A percentile compares a stretch with the other conserved stretches of the same genome.
Conservation (phyloP, 306 rosid genomes). For the Comarum palustre region DNA sequence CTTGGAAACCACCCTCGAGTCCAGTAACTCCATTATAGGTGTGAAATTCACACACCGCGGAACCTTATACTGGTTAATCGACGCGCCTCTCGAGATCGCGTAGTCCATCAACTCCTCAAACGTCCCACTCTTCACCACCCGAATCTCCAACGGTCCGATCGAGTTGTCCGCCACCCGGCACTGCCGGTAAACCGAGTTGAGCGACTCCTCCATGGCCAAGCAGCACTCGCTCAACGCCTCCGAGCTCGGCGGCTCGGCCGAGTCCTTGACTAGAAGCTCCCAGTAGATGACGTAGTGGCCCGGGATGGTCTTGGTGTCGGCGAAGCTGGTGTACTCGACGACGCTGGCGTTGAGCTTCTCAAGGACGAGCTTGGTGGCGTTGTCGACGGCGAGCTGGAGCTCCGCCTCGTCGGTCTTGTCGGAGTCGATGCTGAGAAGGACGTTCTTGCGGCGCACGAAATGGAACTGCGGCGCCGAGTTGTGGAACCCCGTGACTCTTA, state of each 20-base stretch:
- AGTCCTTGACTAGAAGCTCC: constrained; percentile 46
- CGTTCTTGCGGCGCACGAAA: constrained; percentile 57
- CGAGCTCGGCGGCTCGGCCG: constrained; percentile 23
- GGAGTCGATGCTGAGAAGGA: constrained; percentile 50
- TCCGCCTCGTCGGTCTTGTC: constrained; percentile 64
- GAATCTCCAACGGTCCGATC: constrained; percentile 50
- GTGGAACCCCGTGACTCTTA: constrained; percentile 63
- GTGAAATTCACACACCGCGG: constrained; percentile 64
- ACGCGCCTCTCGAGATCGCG: constrained; percentile 60
- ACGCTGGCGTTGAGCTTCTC: constrained; percentile 34
- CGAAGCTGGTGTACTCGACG: constrained; percentile 60
- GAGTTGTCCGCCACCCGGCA: constrained; percentile 52
- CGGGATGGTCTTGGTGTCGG: constrained; percentile 49
- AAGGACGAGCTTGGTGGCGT: constrained; percentile 31
- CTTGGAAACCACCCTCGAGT: constrained; percentile 46
- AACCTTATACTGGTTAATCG: constrained; percentile 57
- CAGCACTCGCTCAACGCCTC: constrained; percentile 38
- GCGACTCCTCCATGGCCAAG: constrained; percentile 50
- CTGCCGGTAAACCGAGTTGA: constrained; percentile 54
- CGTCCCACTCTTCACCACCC: constrained; percentile 48
- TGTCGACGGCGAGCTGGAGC: constrained; percentile 49
- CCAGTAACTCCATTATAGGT: constrained; percentile 53
- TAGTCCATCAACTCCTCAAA: constrained; percentile 62
- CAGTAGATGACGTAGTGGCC: constrained; percentile 62
- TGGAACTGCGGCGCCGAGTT: constrained; percentile 63